These are phyloP conservation scores for Skeletonema marinoi DNA, from an alignment of 108 stramenopile genomes.

Conservation along the genomic window DNA sequence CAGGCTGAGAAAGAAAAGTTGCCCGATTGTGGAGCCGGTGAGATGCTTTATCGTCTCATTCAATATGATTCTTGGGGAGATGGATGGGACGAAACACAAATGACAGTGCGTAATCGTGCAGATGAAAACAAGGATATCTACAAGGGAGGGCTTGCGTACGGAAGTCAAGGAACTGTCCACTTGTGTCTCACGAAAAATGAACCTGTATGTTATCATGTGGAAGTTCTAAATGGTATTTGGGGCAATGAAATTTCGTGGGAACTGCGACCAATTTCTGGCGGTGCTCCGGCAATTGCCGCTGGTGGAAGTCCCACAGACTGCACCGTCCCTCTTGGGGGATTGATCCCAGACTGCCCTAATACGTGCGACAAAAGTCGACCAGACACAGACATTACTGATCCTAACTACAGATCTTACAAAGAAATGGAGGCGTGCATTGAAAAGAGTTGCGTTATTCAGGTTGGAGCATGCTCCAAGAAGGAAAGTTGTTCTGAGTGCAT, in stretches of 20 bases:
- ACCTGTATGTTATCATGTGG: slow-evolving; percentile 74
- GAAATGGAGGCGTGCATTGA: slow-evolving; percentile 75
- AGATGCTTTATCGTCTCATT: slow-evolving; percentile 62
- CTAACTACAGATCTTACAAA: slow-evolving; percentile 81
- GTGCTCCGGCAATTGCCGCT: slow-evolving; percentile 60
- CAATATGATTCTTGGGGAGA: slow-evolving; percentile 88
- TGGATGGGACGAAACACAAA: slow-evolving; percentile 81
- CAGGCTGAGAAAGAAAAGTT: slow-evolving; percentile 12
- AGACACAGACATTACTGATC: slow-evolving; percentile 65
- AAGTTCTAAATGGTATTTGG: slow-evolving; percentile 78
- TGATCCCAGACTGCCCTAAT: slow-evolving; percentile 56
- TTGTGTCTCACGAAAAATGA: slow-evolving; percentile 69
- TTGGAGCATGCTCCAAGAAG: slow-evolving; percentile 68
- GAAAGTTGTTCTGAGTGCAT: slow-evolving; percentile 64
- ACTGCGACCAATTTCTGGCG: slow-evolving; percentile 59
- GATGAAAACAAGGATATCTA: slow-evolving; percentile 35
- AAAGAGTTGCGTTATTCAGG: slow-evolving; percentile 79
- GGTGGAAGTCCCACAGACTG: slow-evolving; percentile 76
- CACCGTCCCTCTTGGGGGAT: slow-evolving; percentile 40
- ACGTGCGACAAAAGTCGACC: slow-evolving; percentile 64
- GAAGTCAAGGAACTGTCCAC: slow-evolving; percentile 69
- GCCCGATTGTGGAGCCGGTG: slow-evolving; percentile 36
- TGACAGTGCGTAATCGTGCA: slow-evolving; percentile 45
- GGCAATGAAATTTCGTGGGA: slow-evolving; percentile 93
- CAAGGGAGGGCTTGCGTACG: slow-evolving; percentile 67